Evolutionary conservation across 108 stramenopile genomes (phyloP).

Genomic region (Licmophora abbreviata): DNA sequence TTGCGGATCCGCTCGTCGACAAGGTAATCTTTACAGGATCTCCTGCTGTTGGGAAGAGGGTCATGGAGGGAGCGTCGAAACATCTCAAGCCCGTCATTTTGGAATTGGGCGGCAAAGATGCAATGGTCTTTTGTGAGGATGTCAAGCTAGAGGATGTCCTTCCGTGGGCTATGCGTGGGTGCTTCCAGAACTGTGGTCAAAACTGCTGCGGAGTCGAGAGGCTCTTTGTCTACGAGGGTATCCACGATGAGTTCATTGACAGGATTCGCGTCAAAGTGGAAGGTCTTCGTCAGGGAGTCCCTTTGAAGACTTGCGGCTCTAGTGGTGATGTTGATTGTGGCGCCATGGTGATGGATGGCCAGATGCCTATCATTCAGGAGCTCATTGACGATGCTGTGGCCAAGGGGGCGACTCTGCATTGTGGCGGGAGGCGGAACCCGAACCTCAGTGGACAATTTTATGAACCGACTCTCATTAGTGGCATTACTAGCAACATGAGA

Average conservation of each 20-base stretch:
- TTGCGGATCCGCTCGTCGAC: conserved; percentile 79
- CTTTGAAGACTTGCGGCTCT: conserved; percentile 36
- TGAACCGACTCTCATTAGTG: conserved; percentile 81
- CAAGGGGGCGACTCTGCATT: conserved; percentile 89
- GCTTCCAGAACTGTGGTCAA: conserved; percentile 96
- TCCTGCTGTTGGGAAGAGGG: conserved; percentile 88
- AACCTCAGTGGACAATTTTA: conserved; percentile 83
- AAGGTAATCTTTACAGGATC: conserved; percentile 98
- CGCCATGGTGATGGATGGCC: conserved; percentile 83
- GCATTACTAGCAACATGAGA: conserved; percentile 85
- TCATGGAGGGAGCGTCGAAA: conserved; percentile 83
- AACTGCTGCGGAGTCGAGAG: conserved; percentile 98
- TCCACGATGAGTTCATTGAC: conserved; percentile 67
- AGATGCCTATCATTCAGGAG: conserved; percentile 73
- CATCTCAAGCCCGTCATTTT: conserved; percentile 95
- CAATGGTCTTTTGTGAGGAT: conserved; percentile 95
- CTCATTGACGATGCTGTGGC: conserved; percentile 95
- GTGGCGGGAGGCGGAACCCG: conserved; percentile 82
- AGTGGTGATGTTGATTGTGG: conserved; percentile 81
- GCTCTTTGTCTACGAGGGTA: conserved; percentile 91
- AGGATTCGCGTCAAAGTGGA: conserved; percentile 43
- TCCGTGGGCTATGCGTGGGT: conserved; percentile 92
- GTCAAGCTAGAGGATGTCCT: conserved; percentile 64
- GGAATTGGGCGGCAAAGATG: conserved; percentile 99
- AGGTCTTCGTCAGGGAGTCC: conserved; percentile 78